Evolutionary conservation across 495 filamentous ascomycete species (phyloP).

Genomic region (Hypomontagnella monticulosa): DNA sequence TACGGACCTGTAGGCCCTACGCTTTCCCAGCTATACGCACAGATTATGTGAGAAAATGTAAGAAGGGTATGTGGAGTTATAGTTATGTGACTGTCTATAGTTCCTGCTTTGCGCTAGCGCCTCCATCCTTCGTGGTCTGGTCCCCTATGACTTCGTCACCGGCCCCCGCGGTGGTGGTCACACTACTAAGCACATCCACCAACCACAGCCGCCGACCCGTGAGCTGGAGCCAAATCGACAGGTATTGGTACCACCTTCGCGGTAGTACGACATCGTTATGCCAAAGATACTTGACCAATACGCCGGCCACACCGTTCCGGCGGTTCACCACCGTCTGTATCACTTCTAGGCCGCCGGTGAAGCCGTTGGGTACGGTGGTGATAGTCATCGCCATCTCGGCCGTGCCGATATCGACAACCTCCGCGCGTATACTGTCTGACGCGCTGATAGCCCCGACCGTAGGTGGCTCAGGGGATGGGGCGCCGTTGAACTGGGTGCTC

Average conservation of each 20-base stretch:
- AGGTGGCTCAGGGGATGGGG: constrained; percentile 1
- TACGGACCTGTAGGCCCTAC: too few relatives aligned
- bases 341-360: constrained; percentile 2
- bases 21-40: too few relatives aligned
- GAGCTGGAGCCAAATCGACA: constrained; percentile 2
- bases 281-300: constrained; percentile 3
- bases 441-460: neutral
- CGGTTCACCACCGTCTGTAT: neutral
- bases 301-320: neutral
- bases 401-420: neutral
- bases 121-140: too few relatives aligned
- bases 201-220: neutral
- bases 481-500: neutral
- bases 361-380: neutral
- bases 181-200: neutral
- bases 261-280: neutral
- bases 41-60: too few relatives aligned
- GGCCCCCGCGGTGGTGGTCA: too few relatives aligned
- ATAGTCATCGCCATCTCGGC: neutral
- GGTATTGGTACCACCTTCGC: neutral
- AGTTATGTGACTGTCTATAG: too few relatives aligned
- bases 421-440: neutral
- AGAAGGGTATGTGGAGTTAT: too few relatives aligned
- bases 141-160: too few relatives aligned
- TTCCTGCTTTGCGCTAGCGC: too few relatives aligned